Conservation (phyloP, 2,329 filamentous ascomycete species). For the Albophoma yamanashiensis region DNA sequence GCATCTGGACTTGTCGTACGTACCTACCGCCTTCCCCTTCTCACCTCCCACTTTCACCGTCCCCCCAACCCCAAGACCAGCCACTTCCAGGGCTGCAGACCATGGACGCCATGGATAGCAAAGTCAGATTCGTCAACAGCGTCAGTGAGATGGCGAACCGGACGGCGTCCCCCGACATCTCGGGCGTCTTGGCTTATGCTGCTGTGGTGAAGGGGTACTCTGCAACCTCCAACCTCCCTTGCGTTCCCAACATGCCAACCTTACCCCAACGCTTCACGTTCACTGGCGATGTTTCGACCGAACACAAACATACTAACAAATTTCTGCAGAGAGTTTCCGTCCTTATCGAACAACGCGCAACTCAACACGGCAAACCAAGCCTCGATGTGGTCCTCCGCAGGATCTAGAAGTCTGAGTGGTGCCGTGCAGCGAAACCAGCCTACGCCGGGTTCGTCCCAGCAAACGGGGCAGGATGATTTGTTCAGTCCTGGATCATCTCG, state of each 20-base stretch:
- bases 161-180: slow-evolving; percentile 1
- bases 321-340: slow-evolving; percentile 53
- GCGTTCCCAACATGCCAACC: neutral
- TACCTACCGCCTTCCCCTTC: slow-evolving; percentile 17
- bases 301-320: slow-evolving; percentile 23
- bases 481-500: slow-evolving; percentile 31
- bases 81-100: neutral
- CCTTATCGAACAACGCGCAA: slow-evolving; percentile 50
- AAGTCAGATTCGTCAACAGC: slow-evolving; percentile 7
- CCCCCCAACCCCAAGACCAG: neutral
- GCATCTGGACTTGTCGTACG: slow-evolving; percentile 55
- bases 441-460: slow-evolving; percentile 40
- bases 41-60: neutral
- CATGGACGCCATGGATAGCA: slow-evolving; percentile 7
- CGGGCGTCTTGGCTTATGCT: slow-evolving; percentile 13
- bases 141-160: slow-evolving; percentile 1
- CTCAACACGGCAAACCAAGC: slow-evolving; percentile 35
- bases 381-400: slow-evolving; percentile 44
- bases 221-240: neutral
- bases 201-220: slow-evolving; percentile 20
- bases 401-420: slow-evolving; percentile 36
- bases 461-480: slow-evolving; percentile 36
- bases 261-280: neutral
- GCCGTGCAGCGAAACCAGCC: slow-evolving; percentile 40
- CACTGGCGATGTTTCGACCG: slow-evolving; percentile 20